Percentiles rank a stretch among this genome's conserved stretches.
Conservation (phyloP, 768 basidiomycete genomes). For the Galerina sulciceps region DNA sequence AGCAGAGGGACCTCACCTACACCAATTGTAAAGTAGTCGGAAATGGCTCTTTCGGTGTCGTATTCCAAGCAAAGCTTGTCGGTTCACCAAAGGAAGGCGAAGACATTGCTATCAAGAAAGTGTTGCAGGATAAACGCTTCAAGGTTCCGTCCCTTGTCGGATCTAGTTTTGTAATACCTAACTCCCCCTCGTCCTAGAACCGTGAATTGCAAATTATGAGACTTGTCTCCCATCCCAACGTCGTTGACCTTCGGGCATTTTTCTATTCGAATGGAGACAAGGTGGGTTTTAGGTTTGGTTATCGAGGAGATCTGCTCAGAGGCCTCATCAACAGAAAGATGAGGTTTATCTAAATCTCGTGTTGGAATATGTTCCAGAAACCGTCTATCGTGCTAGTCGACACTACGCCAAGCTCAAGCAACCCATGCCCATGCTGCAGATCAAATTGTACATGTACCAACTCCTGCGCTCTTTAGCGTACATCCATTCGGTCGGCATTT, state of each 20-base stretch:
- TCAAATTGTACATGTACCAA: constrained; percentile 99
- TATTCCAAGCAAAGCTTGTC: constrained; percentile 92
- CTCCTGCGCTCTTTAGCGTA: constrained; percentile 97
- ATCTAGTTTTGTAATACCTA: constrained; percentile 14
- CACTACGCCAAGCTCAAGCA: constrained; percentile 99
- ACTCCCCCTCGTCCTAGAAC: constrained; percentile 59
- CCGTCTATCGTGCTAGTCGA: constrained; percentile 97
- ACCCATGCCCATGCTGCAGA: constrained; percentile 99
- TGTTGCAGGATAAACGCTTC: constrained; percentile 99
- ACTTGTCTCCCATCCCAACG: constrained; percentile 94
- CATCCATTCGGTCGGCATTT: constrained; percentile 99
- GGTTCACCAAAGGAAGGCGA: constrained; percentile 64
- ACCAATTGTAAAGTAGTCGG: constrained; percentile 98
- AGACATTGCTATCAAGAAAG: constrained; percentile 99
- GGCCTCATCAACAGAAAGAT: constrained; percentile 76
- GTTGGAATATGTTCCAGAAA: constrained; percentile 98
- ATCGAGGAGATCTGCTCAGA: constrained; percentile 14
- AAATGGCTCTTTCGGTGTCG: constrained; percentile 98
- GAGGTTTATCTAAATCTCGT: constrained; percentile 99
- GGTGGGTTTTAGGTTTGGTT: constrained; percentile 51
- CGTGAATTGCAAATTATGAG: constrained; percentile 99
- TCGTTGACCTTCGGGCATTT: constrained; percentile 96
- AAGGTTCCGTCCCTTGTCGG: constrained; percentile 65
- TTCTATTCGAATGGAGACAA: constrained; percentile 99
- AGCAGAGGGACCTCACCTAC: constrained; percentile 87